These are phyloP conservation scores for Oryza nivara DNA, from an alignment of 176 grass and related monocot genomes.

Conservation along the genomic window DNA sequence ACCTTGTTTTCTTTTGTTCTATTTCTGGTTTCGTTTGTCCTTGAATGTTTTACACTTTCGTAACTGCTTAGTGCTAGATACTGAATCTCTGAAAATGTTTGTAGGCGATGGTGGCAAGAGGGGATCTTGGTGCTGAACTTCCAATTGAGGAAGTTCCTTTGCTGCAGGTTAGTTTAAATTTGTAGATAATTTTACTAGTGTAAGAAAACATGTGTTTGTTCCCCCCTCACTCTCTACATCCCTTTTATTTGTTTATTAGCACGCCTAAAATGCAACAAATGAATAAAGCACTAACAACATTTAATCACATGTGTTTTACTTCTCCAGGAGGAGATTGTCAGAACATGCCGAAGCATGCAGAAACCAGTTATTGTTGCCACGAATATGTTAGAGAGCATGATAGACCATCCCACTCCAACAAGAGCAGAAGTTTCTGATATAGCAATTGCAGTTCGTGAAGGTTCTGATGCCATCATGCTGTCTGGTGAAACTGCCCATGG, in stretches of 20 bases:
- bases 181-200: neutral
- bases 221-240: neutral
- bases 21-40: slow-evolving; percentile 13
- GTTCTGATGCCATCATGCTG: slow-evolving; percentile 95
- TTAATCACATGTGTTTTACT: neutral
- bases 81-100: slow-evolving; percentile 53
- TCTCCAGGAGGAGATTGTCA: slow-evolving; percentile 86
- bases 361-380: slow-evolving; percentile 97
- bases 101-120: slow-evolving; percentile 98
- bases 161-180: slow-evolving; percentile 66
- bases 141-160: slow-evolving; percentile 97
- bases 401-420: slow-evolving; percentile 93
- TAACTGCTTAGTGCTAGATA: slow-evolving; percentile 32
- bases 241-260: neutral
- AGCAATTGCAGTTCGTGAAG: slow-evolving; percentile 91
- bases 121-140: slow-evolving; percentile 98
- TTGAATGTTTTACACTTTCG: neutral
- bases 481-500: slow-evolving; percentile 98
- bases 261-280: slow-evolving; percentile 1
- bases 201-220: neutral
- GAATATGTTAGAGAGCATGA: slow-evolving; percentile 99
- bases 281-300: neutral
- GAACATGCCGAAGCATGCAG: slow-evolving; percentile 78
- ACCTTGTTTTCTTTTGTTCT: neutral
- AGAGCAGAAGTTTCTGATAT: slow-evolving; percentile 98